phyloP scores from a whole-genome alignment of 495 filamentous ascomycete species.

The Mytilinidion resinicola region DNA sequence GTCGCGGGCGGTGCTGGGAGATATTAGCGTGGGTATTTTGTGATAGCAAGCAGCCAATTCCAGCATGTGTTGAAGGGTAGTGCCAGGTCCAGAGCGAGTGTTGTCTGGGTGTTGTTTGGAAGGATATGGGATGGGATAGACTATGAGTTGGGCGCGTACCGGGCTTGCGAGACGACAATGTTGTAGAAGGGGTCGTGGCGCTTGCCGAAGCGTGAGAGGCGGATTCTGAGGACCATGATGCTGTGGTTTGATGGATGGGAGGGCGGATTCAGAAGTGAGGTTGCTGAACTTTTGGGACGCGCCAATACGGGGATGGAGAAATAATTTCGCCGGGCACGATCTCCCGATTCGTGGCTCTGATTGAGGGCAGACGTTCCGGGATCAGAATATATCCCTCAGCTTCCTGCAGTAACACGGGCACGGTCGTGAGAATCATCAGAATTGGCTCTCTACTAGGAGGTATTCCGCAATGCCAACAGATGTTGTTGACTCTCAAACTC shows the following conservation, averaged over 20 bases:
- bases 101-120: neutral
- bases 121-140: constrained; percentile 9
- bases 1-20: constrained; percentile 63
- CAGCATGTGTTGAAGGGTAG: too few relatives aligned
- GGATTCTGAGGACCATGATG: constrained; percentile 86
- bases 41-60: constrained; percentile 24
- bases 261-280: neutral
- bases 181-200: constrained; percentile 86
- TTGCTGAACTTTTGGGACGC: neutral
- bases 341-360: too few relatives aligned
- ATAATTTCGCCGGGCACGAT: too few relatives aligned
- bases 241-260: neutral
- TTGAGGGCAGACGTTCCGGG: too few relatives aligned
- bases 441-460: too few relatives aligned
- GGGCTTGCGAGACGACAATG: constrained; percentile 92
- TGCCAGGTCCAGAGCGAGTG: too few relatives aligned
- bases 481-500: too few relatives aligned
- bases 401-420: too few relatives aligned
- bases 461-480: too few relatives aligned
- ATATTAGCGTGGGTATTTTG: neutral
- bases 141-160: constrained; percentile 46
- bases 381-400: too few relatives aligned
- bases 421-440: too few relatives aligned
- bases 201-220: constrained; percentile 89
- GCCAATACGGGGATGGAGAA: too few relatives aligned